phyloP scores from a whole-genome alignment of 352 stramenopile species.

The Pythium pectinolyticum region DNA sequence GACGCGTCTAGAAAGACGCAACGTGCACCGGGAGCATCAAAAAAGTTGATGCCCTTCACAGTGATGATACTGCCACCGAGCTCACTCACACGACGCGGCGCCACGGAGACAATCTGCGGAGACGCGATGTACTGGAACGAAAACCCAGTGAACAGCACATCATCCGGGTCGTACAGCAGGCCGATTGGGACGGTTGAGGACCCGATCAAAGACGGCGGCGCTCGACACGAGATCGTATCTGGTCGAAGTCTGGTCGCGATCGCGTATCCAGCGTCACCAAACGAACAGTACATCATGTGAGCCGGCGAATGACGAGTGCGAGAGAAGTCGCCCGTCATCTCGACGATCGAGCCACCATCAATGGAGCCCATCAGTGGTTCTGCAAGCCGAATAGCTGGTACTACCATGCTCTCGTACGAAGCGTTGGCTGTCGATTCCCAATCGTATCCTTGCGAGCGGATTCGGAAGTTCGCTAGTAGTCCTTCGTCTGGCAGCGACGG shows the following conservation, averaged over 20 bases:
- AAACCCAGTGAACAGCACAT: conserved; percentile 9
- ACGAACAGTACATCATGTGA: conserved; percentile 23
- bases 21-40: conserved; percentile 4
- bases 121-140: conserved; percentile 13
- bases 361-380: conserved; percentile 18
- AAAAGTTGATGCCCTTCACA: conserved; percentile 14
- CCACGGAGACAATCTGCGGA: conserved; percentile 15
- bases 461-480: background rate
- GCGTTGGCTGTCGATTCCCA: conserved; percentile 18
- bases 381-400: conserved; percentile 12
- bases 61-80: conserved; percentile 5
- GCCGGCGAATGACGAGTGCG: background rate
- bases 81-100: conserved; percentile 18
- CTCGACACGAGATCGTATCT: conserved; percentile 8
- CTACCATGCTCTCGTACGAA: conserved; percentile 10
- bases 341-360: conserved; percentile 24
- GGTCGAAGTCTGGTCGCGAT: background rate
- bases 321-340: conserved; percentile 15
- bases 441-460: conserved; percentile 5
- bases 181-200: conserved; percentile 4
- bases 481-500: conserved; percentile 2
- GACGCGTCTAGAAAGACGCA: conserved; percentile 17
- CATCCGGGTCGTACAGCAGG: conserved; percentile 10
- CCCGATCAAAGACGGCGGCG: conserved; percentile 7
- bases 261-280: conserved; percentile 18